Percentiles rank a stretch among this genome's conserved stretches.
Evolutionary conservation across 2,329 filamentous ascomycete species (phyloP).

Genomic region (Exserohilum turcica): DNA sequence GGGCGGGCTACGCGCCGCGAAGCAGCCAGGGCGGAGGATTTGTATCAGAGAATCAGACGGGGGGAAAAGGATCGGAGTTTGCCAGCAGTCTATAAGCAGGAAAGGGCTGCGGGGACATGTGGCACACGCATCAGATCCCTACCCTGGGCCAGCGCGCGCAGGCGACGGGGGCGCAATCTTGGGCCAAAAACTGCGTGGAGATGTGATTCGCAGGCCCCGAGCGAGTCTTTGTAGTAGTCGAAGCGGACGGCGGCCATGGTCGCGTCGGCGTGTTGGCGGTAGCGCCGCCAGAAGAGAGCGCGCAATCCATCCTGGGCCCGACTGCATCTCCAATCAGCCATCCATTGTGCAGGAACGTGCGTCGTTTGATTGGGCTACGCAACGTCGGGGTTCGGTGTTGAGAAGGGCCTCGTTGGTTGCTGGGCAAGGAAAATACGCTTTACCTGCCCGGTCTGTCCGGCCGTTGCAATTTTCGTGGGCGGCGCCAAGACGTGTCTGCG

Average conservation of each 20-base stretch:
- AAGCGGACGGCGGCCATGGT: conserved; percentile 15
- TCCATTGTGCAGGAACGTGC: conserved; percentile 17
- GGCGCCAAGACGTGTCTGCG: conserved; percentile 4
- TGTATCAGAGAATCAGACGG: conserved; percentile 9
- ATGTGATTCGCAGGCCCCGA: conserved; percentile 26
- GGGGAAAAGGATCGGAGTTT: conserved; percentile 21
- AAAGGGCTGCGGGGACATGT: conserved; percentile 18
- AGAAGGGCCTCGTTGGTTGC: neutral
- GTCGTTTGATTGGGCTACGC: conserved; percentile 22
- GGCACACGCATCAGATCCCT: conserved; percentile 21
- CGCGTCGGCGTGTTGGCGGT: conserved; percentile 8
- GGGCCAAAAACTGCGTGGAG: conserved; percentile 8
- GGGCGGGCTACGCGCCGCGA: conserved; percentile 19
- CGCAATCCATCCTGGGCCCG: conserved; percentile 10
- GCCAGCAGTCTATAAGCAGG: conserved; percentile 23
- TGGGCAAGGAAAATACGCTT: conserved; percentile 7
- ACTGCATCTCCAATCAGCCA: conserved; percentile 19
- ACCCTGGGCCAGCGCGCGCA: neutral
- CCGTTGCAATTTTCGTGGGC: neutral
- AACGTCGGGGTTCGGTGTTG: conserved; percentile 3
- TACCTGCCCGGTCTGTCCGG: conserved; percentile 6
- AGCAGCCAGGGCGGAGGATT: conserved; percentile 10
- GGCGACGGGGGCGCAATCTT: conserved; percentile 15
- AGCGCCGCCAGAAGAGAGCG: conserved; percentile 6
- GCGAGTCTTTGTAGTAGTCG: too few relatives aligned